phyloP scores from a whole-genome alignment of 179 eudicot genomes.

The Beta macrorhiza region DNA sequence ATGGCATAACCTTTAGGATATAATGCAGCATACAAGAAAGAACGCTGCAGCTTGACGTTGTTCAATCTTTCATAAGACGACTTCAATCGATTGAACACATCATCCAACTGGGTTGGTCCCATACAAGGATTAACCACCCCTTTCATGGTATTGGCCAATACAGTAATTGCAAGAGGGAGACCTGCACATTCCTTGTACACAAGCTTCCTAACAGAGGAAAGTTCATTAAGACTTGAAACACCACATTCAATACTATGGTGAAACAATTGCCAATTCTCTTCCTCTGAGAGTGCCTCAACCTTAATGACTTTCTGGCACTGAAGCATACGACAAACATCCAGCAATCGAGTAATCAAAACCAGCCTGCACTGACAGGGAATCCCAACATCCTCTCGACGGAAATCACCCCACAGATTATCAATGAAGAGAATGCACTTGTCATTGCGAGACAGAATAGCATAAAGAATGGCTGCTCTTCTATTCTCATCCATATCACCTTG shows the following conservation, averaged over 20 bases:
- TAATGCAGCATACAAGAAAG: constrained; percentile 22
- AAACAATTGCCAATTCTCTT: constrained; percentile 21
- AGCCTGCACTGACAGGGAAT: constrained; percentile 20
- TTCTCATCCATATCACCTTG: constrained; percentile 14
- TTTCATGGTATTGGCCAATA: constrained; percentile 2
- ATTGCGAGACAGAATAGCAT: constrained; percentile 1
- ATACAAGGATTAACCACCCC: not conserved
- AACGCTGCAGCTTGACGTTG: not conserved
- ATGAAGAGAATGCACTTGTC: constrained; percentile 6
- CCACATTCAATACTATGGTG: not conserved
- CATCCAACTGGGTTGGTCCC: not conserved
- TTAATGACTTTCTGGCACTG: constrained; percentile 18
- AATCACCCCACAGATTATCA: constrained; percentile 28
- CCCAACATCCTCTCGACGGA: constrained; percentile 21
- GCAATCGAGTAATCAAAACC: constrained; percentile 16
- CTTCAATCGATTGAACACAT: constrained; percentile 8
- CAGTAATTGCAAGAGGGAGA: constrained; percentile 23
- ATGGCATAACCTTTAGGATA: constrained; percentile 19
- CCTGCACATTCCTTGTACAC: constrained; percentile 17
- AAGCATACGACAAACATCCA: constrained; percentile 15
- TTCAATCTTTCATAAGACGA: constrained; percentile 17
- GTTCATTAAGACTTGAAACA: not conserved
- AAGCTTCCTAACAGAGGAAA: not conserved
- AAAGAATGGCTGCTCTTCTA: constrained; percentile 21
- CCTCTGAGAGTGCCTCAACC: constrained; percentile 17